Conservation (phyloP, 2,329 filamentous ascomycete species). For the Aspergillus fructus region DNA sequence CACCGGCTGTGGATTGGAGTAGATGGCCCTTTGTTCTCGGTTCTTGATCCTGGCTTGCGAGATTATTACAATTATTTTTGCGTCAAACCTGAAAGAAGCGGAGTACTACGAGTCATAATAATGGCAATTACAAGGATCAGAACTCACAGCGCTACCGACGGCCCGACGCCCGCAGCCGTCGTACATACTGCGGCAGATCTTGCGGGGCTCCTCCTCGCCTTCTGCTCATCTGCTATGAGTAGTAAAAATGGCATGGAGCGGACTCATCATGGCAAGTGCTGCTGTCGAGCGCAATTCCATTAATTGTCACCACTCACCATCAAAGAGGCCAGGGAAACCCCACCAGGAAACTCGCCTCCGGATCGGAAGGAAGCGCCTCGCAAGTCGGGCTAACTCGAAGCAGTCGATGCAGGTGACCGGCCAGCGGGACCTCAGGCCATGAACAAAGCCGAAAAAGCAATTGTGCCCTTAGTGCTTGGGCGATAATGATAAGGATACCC, state of each 20-base stretch:
- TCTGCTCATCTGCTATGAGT: too few species aligned
- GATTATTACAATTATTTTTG: too few species aligned
- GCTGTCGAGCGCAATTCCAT: background rate
- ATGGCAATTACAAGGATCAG: conserved; percentile 6
- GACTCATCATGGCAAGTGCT: too few species aligned
- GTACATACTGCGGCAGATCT: conserved; percentile 26
- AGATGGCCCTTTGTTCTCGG: background rate
- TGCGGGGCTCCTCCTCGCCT: conserved; percentile 17
- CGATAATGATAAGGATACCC: too few species aligned
- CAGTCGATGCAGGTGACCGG: conserved; percentile 6
- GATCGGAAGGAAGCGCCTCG: background rate
- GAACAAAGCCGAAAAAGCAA: background rate
- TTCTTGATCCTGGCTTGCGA: background rate
- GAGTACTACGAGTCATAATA: background rate
- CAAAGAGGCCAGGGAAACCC: background rate
- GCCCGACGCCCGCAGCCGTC: conserved; percentile 26
- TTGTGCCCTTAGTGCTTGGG: background rate
- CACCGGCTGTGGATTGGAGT: background rate
- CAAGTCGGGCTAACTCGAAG: background rate
- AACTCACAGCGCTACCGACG: conserved; percentile 21
- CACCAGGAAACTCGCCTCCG: background rate
- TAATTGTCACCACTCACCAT: background rate
- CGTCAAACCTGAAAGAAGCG: background rate
- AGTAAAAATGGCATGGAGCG: too few species aligned
- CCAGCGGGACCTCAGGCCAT: background rate